These are phyloP conservation scores for Trypanosoma mega DNA, from an alignment of 208 protist genomes.

Conservation along the genomic window DNA sequence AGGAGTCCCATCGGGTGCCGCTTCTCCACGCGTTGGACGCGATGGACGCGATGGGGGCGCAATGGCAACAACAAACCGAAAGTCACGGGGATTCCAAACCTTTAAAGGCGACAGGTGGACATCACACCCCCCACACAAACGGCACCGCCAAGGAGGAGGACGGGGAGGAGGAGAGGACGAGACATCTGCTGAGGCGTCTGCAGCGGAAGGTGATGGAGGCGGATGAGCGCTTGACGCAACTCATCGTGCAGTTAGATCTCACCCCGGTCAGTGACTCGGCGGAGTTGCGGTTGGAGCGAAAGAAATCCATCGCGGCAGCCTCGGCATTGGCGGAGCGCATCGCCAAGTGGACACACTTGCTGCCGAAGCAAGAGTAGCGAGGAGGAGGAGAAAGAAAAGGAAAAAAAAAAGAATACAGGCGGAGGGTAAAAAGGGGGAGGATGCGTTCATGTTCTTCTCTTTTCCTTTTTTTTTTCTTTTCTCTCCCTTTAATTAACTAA, in stretches of 20 bases:
- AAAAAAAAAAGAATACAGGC: background rate
- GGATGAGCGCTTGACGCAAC: conserved; percentile 78
- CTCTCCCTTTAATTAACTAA: no score
- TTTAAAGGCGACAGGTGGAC: background rate
- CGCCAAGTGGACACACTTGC: conserved; percentile 29
- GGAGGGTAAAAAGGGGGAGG: background rate
- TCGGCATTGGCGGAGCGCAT: conserved; percentile 41
- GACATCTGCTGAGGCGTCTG: conserved; percentile 23
- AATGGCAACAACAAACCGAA: background rate
- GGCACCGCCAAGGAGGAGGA: conserved; percentile 10
- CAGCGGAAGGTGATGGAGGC: conserved; percentile 37
- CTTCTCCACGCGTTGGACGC: conserved; percentile 35
- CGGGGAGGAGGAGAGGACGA: background rate
- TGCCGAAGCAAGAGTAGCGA: background rate
- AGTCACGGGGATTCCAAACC: background rate
- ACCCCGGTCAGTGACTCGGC: conserved; percentile 44
- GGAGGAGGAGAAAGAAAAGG: background rate
- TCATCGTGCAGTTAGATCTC: conserved; percentile 53
- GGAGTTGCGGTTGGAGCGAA: conserved; percentile 43
- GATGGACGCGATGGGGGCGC: conserved; percentile 36
- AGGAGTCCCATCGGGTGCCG: conserved; percentile 36
- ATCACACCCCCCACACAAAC: background rate
- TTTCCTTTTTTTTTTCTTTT: conserved; percentile 24
- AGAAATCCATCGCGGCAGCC: conserved; percentile 38
- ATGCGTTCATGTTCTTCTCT: background rate